A percentile compares a stretch with the other conserved stretches of the same genome.
phyloP scores from a whole-genome alignment of 2,329 filamentous ascomycete genomes.

The Pseudogymnoascus sp. region DNA sequence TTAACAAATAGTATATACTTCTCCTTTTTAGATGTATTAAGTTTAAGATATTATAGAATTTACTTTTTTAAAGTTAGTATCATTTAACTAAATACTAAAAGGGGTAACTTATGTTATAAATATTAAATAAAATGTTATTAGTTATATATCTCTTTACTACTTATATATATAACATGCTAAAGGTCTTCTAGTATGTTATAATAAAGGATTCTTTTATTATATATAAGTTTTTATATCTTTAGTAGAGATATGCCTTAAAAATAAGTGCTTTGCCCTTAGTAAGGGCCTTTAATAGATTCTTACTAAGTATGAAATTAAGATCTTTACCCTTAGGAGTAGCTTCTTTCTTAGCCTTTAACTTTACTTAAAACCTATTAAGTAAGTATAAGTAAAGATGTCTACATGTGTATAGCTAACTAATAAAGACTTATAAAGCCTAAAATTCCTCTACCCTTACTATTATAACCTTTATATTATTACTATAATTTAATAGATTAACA shows the following conservation, averaged over 20 bases:
- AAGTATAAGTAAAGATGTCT: constrained; percentile 11
- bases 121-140: constrained; percentile 16
- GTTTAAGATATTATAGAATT: constrained; percentile 14
- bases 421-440: constrained; percentile 16
- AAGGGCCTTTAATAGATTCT: constrained; percentile 13
- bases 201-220: constrained; percentile 19
- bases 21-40: constrained; percentile 20
- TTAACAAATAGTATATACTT: constrained; percentile 20
- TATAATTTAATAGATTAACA: constrained; percentile 16
- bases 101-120: constrained; percentile 15
- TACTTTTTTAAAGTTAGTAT: constrained; percentile 15
- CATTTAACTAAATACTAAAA: neutral
- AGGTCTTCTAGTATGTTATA: constrained; percentile 18
- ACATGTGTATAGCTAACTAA: constrained; percentile 4
- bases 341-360: neutral
- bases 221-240: constrained; percentile 16
- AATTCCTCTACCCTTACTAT: constrained; percentile 15
- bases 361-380: constrained; percentile 15
- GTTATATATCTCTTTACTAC: constrained; percentile 14
- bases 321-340: neutral
- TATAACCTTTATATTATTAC: constrained; percentile 16
- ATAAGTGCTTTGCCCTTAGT: constrained; percentile 13
- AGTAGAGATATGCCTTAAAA: constrained; percentile 21
- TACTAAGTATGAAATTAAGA: neutral
- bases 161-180: constrained; percentile 18